Conservation (phyloP, 495 filamentous ascomycete species). For the Parathielavia appendiculata region DNA sequence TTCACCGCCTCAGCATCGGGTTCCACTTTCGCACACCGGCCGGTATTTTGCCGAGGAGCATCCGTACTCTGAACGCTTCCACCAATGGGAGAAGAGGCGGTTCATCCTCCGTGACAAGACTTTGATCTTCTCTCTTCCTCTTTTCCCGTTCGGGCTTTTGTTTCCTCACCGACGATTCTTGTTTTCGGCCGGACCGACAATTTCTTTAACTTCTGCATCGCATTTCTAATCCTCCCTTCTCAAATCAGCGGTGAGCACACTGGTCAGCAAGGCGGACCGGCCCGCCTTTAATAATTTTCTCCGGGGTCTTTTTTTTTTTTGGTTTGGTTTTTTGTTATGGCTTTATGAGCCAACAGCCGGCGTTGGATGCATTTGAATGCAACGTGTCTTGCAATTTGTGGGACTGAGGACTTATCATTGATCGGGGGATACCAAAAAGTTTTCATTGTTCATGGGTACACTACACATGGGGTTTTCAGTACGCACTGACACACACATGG, state of each 20-base stretch:
- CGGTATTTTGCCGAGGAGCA: not conserved
- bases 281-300: not conserved
- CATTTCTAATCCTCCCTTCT: not conserved
- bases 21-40: too few species aligned
- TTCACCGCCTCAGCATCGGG: too few species aligned
- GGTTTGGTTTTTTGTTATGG: not conserved
- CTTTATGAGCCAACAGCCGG: not conserved
- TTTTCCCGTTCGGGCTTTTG: not conserved
- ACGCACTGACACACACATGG: constrained; percentile 4
- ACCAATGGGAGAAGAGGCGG: not conserved
- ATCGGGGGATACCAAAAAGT: constrained; percentile 7
- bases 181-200: not conserved
- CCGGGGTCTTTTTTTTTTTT: not conserved
- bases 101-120: too few species aligned
- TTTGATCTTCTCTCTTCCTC: not conserved
- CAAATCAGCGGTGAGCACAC: too few species aligned
- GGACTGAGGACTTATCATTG: not conserved
- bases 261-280: too few species aligned
- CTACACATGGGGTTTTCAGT: not conserved
- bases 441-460: not conserved
- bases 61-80: not conserved
- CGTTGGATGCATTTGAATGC: not conserved
- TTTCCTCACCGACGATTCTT: not conserved
- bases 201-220: too few species aligned
- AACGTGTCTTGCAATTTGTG: not conserved